These are phyloP conservation scores for Xanthoparmelia taractica DNA, from an alignment of 495 filamentous ascomycete species.

Conservation along the genomic window DNA sequence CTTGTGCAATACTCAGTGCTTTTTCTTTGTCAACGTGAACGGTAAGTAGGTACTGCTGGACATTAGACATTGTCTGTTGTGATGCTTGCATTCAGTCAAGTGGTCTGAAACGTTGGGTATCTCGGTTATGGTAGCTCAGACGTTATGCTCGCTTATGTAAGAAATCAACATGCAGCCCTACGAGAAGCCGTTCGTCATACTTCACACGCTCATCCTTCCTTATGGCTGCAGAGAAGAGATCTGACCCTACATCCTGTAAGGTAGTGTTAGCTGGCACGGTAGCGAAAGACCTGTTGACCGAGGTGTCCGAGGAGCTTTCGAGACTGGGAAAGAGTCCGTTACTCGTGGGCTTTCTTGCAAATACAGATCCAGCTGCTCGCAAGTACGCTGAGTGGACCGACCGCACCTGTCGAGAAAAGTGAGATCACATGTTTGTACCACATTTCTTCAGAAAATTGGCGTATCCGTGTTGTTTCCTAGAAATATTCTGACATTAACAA, in stretches of 20 bases:
- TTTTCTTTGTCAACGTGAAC: conserved; percentile 55
- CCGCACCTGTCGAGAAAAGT: conserved; percentile 93
- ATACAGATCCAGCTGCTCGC: conserved; percentile 77
- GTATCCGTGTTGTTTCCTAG: background rate
- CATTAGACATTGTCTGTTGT: conserved; percentile 44
- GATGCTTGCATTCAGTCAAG: background rate
- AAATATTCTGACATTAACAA: conserved; percentile 17
- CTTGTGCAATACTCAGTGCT: conserved; percentile 49
- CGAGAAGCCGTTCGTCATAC: no score
- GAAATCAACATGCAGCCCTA: background rate
- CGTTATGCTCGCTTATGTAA: background rate
- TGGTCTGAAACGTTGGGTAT: background rate
- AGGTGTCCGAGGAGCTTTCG: conserved; percentile 64
- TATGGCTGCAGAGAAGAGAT: conserved; percentile 2
- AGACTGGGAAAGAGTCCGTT: conserved; percentile 63
- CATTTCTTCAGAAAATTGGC: conserved; percentile 9
- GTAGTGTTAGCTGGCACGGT: conserved; percentile 80
- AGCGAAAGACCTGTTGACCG: conserved; percentile 66
- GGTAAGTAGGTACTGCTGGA: conserved; percentile 58
- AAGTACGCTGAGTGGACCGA: conserved; percentile 97
- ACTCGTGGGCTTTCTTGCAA: conserved; percentile 86
- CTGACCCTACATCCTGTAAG: conserved; percentile 56
- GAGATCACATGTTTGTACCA: conserved; percentile 38
- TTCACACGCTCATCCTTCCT: background rate
- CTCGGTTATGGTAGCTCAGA: no score